phyloP scores from a whole-genome alignment of 129 eudicot genomes.

The Flaveria ramosissima region DNA sequence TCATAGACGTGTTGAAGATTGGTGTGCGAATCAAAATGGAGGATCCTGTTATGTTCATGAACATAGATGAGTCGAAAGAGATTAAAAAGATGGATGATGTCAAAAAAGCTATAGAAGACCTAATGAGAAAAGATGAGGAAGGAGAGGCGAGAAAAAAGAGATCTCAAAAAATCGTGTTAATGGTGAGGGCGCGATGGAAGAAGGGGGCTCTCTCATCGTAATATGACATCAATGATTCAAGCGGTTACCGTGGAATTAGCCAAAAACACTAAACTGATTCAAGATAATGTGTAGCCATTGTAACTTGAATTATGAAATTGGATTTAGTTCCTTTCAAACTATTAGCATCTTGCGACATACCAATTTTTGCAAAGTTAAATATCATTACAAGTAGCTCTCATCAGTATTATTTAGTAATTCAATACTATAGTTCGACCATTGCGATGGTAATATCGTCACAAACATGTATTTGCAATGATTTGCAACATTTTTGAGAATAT shows the following conservation, averaged over 20 bases:
- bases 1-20: slow-evolving; percentile 36
- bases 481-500: too few species aligned
- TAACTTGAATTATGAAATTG: neutral
- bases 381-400: too few species aligned
- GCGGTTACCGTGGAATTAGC: slow-evolving; percentile 11
- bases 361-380: too few species aligned
- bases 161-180: slow-evolving; percentile 22
- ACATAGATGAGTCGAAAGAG: slow-evolving; percentile 25
- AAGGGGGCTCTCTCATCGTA: too few species aligned
- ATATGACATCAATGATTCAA: too few species aligned
- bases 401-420: too few species aligned
- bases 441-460: too few species aligned
- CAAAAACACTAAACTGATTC: neutral
- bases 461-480: too few species aligned
- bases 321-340: neutral
- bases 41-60: slow-evolving; percentile 24
- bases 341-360: too few species aligned
- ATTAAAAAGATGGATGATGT: slow-evolving; percentile 39
- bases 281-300: neutral
- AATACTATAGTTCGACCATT: too few species aligned
- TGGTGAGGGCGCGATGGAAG: too few species aligned
- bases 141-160: slow-evolving; percentile 41
- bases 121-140: slow-evolving; percentile 50
- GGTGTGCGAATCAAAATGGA: slow-evolving; percentile 48
- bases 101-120: slow-evolving; percentile 27